phyloP scores from a whole-genome alignment of 306 rosid species.

The Castanospermum australe region DNA sequence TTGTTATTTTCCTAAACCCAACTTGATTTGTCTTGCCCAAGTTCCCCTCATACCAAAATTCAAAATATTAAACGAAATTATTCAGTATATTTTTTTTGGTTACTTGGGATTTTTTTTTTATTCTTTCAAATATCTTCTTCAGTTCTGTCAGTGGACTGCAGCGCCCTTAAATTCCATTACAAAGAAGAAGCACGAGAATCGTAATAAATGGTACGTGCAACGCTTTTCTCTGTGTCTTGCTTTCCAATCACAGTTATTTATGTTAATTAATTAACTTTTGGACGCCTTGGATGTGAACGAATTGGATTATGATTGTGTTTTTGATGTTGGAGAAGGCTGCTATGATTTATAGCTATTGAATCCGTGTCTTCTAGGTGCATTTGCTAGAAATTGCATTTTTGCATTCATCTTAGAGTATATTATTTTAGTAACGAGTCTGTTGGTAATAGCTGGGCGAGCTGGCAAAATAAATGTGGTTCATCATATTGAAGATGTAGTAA shows the following conservation, averaged over 20 bases:
- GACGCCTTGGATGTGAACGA: background rate
- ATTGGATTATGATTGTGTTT: background rate
- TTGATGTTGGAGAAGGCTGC: background rate
- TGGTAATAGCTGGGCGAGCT: no score
- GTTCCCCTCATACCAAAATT: background rate
- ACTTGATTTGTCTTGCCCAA: background rate
- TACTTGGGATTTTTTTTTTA: background rate
- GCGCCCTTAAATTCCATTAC: background rate
- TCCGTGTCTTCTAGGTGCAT: background rate
- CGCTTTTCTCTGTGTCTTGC: background rate
- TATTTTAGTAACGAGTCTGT: no score
- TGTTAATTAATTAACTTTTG: background rate
- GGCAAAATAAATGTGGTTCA: background rate
- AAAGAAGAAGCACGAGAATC: background rate
- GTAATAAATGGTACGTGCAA: constrained; percentile 21
- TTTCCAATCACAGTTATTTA: background rate
- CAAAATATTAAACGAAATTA: background rate
- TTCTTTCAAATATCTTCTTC: background rate
- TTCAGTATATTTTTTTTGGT: background rate
- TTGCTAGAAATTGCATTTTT: no score
- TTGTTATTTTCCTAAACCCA: background rate
- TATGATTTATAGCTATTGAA: background rate
- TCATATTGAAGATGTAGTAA: background rate
- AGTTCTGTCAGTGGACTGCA: constrained; percentile 4
- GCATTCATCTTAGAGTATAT: no score